A percentile compares a stretch with the other conserved stretches of the same genome.
Evolutionary conservation across 768 basidiomycete species (phyloP).

Genomic region (Termitomyces sp.): DNA sequence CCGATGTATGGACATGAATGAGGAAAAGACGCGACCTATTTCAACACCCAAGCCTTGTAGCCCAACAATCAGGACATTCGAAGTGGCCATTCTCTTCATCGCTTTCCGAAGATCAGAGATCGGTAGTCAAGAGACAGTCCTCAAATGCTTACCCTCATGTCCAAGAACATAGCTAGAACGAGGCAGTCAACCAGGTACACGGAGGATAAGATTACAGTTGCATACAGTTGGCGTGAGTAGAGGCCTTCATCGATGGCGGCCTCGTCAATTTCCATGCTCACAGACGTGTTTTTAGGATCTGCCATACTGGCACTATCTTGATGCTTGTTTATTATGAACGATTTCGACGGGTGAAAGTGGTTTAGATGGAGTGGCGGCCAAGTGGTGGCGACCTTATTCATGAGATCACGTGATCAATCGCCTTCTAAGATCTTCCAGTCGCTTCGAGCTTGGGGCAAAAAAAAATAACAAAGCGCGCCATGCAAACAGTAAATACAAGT

Average conservation of each 20-base stretch:
- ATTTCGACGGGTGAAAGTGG: conserved; percentile 12
- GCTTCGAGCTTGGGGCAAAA: neutral
- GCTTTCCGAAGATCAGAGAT: conserved; percentile 44
- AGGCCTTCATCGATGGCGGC: conserved; percentile 88
- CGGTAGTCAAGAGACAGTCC: neutral
- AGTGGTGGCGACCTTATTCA: conserved; percentile 8
- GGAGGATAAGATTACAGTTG: conserved; percentile 3
- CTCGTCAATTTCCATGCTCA: conserved; percentile 83
- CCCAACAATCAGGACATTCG: conserved; percentile 92
- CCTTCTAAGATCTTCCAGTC: neutral
- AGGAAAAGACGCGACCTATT: conserved; percentile 53
- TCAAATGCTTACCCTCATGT: conserved; percentile 70
- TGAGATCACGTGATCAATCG: neutral
- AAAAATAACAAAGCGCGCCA: no score
- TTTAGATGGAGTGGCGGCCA: neutral
- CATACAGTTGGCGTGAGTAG: conserved; percentile 91
- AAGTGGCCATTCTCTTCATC: conserved; percentile 98
- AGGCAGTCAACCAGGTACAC: conserved; percentile 13
- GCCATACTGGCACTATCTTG: conserved; percentile 27
- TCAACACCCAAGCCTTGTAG: conserved; percentile 92
- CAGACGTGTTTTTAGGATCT: conserved; percentile 32
- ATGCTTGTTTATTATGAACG: conserved; percentile 8
- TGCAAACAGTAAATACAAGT: neutral
- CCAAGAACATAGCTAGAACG: conserved; percentile 83
- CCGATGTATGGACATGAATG: neutral